These are phyloP conservation scores for Kodamaea laetipori DNA, from an alignment of 805 yeast genomes.

Conservation along the genomic window DNA sequence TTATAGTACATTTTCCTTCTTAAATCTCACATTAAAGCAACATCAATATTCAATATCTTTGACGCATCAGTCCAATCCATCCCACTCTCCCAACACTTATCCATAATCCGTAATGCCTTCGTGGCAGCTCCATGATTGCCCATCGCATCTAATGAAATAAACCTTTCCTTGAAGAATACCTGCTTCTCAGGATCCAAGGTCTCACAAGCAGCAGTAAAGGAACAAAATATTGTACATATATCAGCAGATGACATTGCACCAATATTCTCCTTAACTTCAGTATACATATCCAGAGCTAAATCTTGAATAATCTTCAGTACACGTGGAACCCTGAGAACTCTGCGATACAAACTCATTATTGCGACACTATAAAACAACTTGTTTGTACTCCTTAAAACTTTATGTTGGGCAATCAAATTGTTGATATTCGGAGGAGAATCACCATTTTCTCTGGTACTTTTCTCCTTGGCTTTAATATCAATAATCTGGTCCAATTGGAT, in stretches of 20 bases:
- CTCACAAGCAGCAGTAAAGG: conserved; percentile 63
- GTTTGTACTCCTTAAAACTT: conserved; percentile 49
- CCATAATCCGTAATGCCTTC: conserved; percentile 51
- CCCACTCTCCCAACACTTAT: conserved; percentile 54
- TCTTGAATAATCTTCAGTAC: conserved; percentile 51
- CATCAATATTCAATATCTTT: conserved; percentile 40
- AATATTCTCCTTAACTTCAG: conserved; percentile 39
- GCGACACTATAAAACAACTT: conserved; percentile 55
- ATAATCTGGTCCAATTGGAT: conserved; percentile 23
- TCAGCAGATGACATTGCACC: conserved; percentile 53
- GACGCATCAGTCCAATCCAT: conserved; percentile 55
- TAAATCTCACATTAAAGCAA: conserved; percentile 48
- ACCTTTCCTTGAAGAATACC: conserved; percentile 39
- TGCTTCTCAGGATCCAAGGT: conserved; percentile 39
- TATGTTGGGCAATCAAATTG: conserved; percentile 32
- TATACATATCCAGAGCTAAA: conserved; percentile 43
- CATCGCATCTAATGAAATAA: conserved; percentile 41
- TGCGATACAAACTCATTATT: conserved; percentile 54
- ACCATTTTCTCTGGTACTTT: neutral
- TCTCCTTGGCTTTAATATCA: conserved; percentile 12
- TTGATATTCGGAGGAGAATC: conserved; percentile 21
- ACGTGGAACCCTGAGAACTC: conserved; percentile 53
- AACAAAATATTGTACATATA: conserved; percentile 55
- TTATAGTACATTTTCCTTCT: too few relatives aligned
- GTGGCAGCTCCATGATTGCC: conserved; percentile 44